These are phyloP conservation scores for Diaporthe helianthi DNA, from an alignment of 2,329 filamentous ascomycete genomes.

Conservation along the genomic window DNA sequence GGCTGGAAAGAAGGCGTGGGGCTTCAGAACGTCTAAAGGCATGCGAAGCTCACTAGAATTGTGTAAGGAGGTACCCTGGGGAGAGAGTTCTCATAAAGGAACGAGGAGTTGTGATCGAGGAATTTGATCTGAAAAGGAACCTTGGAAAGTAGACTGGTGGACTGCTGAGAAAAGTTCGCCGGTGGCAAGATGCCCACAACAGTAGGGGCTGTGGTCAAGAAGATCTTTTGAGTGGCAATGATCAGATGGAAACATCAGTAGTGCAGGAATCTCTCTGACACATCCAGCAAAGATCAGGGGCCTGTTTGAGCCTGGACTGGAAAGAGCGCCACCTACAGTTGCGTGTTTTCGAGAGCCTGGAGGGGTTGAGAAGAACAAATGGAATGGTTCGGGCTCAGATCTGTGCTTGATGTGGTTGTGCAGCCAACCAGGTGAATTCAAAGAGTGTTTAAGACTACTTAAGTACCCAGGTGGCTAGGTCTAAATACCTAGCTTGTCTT, in stretches of 20 bases:
- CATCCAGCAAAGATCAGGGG: neutral
- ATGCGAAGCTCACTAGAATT: neutral
- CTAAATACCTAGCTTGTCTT: too few species aligned
- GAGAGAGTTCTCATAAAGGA: neutral
- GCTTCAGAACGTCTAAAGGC: neutral
- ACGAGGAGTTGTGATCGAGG: neutral
- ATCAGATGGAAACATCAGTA: neutral
- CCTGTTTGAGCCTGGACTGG: too few species aligned
- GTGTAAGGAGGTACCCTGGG: neutral
- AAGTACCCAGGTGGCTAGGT: too few species aligned
- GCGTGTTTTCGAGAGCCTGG: too few species aligned
- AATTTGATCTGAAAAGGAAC: neutral
- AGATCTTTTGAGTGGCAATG: accelerated
- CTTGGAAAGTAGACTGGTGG: neutral
- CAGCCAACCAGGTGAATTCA: too few species aligned
- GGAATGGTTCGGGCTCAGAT: too few species aligned
- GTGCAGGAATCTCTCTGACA: too few species aligned
- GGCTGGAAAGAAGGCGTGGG: neutral
- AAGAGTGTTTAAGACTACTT: too few species aligned
- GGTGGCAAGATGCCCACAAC: neutral
- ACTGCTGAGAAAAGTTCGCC: neutral
- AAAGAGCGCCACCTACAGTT: too few species aligned
- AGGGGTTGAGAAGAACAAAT: too few species aligned
- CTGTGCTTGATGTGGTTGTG: too few species aligned
- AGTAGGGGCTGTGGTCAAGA: too few species aligned